phyloP scores from a whole-genome alignment of 805 yeast species.

The Yamadazyma paraphyllophila region DNA sequence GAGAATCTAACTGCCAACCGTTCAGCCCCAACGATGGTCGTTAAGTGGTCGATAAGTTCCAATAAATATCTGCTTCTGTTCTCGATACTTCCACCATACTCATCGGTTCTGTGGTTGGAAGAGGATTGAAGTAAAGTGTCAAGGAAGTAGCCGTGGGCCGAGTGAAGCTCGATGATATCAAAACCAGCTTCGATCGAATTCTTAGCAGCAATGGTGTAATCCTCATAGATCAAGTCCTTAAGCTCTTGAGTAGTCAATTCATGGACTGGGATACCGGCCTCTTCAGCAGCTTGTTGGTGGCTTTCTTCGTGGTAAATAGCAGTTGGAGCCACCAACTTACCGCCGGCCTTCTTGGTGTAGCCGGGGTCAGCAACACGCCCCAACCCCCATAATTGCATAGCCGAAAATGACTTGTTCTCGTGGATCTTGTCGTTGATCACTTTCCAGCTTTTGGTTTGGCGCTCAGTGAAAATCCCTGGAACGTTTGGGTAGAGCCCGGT shows the following conservation, averaged over 20 bases:
- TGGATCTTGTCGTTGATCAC: slow-evolving; percentile 47
- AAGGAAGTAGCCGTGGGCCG: slow-evolving; percentile 28
- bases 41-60: slow-evolving; percentile 20
- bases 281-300: slow-evolving; percentile 15
- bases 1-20: slow-evolving; percentile 18
- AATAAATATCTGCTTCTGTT: slow-evolving; percentile 22
- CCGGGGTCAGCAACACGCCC: slow-evolving; percentile 41
- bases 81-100: slow-evolving; percentile 27
- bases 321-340: slow-evolving; percentile 9
- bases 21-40: slow-evolving; percentile 16
- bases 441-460: slow-evolving; percentile 51
- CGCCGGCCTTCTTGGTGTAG: slow-evolving; percentile 22
- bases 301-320: slow-evolving; percentile 4
- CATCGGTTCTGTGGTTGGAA: slow-evolving; percentile 23
- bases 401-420: slow-evolving; percentile 37
- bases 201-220: slow-evolving; percentile 18
- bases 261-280: slow-evolving; percentile 9
- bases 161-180: slow-evolving; percentile 26
- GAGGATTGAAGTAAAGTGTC: slow-evolving; percentile 21
- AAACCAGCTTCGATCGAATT: slow-evolving; percentile 22
- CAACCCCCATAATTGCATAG: slow-evolving; percentile 54
- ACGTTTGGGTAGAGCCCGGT: slow-evolving; percentile 42
- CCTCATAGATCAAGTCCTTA: slow-evolving; percentile 15
- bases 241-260: slow-evolving; percentile 19
- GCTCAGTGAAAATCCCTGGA: slow-evolving; percentile 51